phyloP scores from a whole-genome alignment of 2,329 filamentous ascomycete genomes.

The Cylindrodendrum hubeiense region DNA sequence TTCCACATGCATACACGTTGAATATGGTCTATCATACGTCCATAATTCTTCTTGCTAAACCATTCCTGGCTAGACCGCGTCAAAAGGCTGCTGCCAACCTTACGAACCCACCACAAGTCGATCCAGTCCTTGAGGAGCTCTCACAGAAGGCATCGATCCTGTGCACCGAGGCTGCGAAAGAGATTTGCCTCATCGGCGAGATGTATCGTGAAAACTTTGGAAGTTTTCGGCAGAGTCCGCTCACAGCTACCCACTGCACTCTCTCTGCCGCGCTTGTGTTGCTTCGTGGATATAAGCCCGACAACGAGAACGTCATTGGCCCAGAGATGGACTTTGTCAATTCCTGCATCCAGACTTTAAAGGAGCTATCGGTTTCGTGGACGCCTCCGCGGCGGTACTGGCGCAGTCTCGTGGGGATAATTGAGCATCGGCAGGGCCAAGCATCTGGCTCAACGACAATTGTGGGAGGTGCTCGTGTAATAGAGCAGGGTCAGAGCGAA shows the following conservation, averaged over 20 bases:
- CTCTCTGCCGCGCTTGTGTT: conserved; percentile 2
- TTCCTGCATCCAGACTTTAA: conserved; percentile 5
- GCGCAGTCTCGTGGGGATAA: background rate
- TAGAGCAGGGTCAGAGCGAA: too few relatives aligned
- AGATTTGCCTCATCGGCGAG: background rate
- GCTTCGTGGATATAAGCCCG: background rate
- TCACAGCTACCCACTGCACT: conserved; percentile 7
- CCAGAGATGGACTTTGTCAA: background rate
- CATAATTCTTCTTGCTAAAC: background rate
- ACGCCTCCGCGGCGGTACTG: background rate
- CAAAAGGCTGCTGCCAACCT: background rate
- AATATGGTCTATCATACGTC: conserved; percentile 18
- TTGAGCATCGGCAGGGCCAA: background rate
- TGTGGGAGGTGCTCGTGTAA: background rate
- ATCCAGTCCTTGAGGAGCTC: too few relatives aligned
- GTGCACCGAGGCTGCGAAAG: background rate
- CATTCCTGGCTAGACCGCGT: conserved; percentile 1
- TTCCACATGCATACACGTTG: conserved; percentile 2
- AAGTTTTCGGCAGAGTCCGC: conserved; percentile 8
- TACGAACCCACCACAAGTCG: background rate
- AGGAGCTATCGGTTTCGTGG: conserved; percentile 9
- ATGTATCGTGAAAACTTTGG: conserved; percentile 5
- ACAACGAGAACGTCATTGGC: background rate
- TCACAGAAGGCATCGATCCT: background rate
- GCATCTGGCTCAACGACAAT: background rate